Evolutionary conservation across 2,329 filamentous ascomycete species (phyloP).

Genomic region (Cladobotryum mycophilum): DNA sequence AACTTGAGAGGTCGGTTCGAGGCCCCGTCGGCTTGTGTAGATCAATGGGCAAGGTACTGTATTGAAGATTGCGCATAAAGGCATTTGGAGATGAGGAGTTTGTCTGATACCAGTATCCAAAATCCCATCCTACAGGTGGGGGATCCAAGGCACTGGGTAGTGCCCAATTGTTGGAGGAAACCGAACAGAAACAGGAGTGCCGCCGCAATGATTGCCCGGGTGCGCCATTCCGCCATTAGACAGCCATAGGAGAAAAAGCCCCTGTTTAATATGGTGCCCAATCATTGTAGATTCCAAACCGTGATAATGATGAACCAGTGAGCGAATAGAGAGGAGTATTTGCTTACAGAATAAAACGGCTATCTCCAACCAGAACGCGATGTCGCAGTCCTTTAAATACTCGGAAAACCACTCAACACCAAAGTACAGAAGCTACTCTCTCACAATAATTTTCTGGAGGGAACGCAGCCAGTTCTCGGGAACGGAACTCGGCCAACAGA

Average conservation of each 20-base stretch:
- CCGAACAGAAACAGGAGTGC: neutral
- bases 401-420: no score
- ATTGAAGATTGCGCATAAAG: neutral
- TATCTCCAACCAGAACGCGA: no score
- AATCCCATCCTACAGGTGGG: neutral
- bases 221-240: neutral
- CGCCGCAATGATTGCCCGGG: neutral
- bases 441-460: no score
- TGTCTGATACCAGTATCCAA: neutral
- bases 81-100: neutral
- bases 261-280: no score
- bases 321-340: no score
- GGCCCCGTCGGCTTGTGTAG: neutral
- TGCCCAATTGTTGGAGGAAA: neutral
- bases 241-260: neutral
- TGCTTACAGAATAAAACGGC: no score
- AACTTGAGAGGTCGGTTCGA: neutral
- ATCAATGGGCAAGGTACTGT: neutral
- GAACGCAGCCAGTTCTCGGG: no score
- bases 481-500: no score
- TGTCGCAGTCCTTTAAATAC: no score
- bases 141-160: neutral
- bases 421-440: no score
- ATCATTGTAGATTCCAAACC: no score
- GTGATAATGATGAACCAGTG: no score